Evolutionary conservation across 1,139 yeast species (phyloP).

Genomic region (Nadsonia commutata): DNA sequence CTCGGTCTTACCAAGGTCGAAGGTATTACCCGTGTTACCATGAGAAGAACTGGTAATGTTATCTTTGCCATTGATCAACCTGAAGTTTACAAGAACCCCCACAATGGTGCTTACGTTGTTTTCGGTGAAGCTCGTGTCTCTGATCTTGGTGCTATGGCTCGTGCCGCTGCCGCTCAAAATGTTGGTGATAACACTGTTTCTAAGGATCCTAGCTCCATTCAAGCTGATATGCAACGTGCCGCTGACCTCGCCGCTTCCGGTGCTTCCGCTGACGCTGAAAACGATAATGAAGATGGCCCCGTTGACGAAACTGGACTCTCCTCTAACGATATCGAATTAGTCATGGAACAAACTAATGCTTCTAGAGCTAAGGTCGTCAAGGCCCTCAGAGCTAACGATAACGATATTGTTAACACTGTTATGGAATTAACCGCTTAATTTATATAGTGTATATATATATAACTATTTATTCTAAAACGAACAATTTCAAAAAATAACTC

Average conservation of each 20-base stretch:
- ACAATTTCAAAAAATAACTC: no score
- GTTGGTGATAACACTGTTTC: conserved; percentile 18
- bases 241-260: conserved; percentile 28
- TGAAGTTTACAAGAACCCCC: conserved; percentile 80
- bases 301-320: conserved; percentile 55
- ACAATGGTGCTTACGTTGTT: conserved; percentile 90
- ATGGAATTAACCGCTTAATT: conserved; percentile 46
- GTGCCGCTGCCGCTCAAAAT: conserved; percentile 17
- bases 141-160: conserved; percentile 29
- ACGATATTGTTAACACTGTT: conserved; percentile 92
- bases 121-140: conserved; percentile 97
- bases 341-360: conserved; percentile 80
- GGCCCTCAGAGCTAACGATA: conserved; percentile 78
- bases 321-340: conserved; percentile 64
- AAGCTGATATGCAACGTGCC: conserved; percentile 11
- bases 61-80: conserved; percentile 88
- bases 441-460: neutral
- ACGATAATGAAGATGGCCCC: conserved; percentile 14
- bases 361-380: conserved; percentile 81
- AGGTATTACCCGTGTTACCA: conserved; percentile 90
- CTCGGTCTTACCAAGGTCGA: conserved; percentile 81
- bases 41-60: conserved; percentile 88
- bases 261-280: conserved; percentile 45
- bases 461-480: neutral
- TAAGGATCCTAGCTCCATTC: conserved; percentile 11